phyloP scores from a whole-genome alignment of 2,329 filamentous ascomycete genomes.

The Penicillium corylophilum region DNA sequence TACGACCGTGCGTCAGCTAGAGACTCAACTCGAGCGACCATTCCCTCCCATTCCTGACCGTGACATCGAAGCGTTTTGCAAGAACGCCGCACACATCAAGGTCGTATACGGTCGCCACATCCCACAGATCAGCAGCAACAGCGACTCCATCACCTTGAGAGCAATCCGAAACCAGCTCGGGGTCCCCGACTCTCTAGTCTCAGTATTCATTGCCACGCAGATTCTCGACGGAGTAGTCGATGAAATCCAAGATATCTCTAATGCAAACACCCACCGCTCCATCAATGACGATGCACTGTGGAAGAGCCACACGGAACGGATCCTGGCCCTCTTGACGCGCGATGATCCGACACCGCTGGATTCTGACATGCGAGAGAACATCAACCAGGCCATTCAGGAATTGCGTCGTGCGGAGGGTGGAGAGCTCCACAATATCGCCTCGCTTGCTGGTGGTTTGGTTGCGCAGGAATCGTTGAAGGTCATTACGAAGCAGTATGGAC shows the following conservation, averaged over 20 bases:
- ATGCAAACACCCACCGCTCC: conserved; percentile 18
- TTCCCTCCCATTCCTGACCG: conserved; percentile 57
- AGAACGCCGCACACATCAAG: conserved; percentile 90
- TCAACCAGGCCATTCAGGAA: conserved; percentile 61
- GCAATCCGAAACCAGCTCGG: conserved; percentile 40
- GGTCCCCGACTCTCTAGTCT: conserved; percentile 60
- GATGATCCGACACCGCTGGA: conserved; percentile 46
- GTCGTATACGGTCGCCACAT: conserved; percentile 68
- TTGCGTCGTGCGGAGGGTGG: conserved; percentile 74
- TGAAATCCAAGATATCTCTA: conserved; percentile 51
- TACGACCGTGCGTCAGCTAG: conserved; percentile 58
- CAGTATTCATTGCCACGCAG: conserved; percentile 68
- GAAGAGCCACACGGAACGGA: conserved; percentile 29
- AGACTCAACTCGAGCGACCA: conserved; percentile 51
- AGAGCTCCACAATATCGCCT: conserved; percentile 90
- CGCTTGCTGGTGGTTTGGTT: conserved; percentile 83
- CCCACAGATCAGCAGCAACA: conserved; percentile 45
- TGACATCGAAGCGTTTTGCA: conserved; percentile 90
- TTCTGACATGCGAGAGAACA: conserved; percentile 52
- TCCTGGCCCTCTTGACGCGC: conserved; percentile 37
- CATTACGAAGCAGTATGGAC: conserved; percentile 64
- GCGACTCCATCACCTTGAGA: conserved; percentile 42
- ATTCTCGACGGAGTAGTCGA: conserved; percentile 47
- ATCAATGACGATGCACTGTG: conserved; percentile 37
- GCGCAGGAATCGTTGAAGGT: conserved; percentile 96